Evolutionary conservation across 1,139 yeast species (phyloP).

Genomic region (Yamadazyma atmosphaerica): DNA sequence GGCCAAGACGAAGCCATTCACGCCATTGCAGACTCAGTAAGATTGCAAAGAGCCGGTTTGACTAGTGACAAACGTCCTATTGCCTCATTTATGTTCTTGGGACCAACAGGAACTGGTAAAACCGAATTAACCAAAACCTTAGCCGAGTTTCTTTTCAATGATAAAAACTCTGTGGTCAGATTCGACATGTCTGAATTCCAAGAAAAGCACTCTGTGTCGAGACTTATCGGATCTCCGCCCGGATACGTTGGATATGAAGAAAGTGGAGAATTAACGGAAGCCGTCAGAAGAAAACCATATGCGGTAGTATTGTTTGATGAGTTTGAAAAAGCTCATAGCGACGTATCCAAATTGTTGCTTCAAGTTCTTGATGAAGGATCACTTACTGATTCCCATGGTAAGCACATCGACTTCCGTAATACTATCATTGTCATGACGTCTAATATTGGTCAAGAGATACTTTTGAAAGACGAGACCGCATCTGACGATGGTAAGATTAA

Average conservation of each 20-base stretch:
- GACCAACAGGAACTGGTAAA: conserved; percentile 98
- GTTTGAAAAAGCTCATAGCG: conserved; percentile 95
- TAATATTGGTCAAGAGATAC: conserved; percentile 89
- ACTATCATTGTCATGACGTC: conserved; percentile 97
- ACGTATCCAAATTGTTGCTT: conserved; percentile 79
- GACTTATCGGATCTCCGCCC: conserved; percentile 96
- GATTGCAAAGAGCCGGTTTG: conserved; percentile 93
- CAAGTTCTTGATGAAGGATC: conserved; percentile 96
- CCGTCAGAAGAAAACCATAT: conserved; percentile 92
- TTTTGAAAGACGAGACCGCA: conserved; percentile 57
- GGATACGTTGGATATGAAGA: conserved; percentile 97
- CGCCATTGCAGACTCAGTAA: conserved; percentile 90
- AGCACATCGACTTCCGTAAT: conserved; percentile 89
- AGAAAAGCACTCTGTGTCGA: conserved; percentile 86
- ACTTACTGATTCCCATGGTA: conserved; percentile 92
- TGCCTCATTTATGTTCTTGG: conserved; percentile 93
- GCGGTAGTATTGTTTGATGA: conserved; percentile 92
- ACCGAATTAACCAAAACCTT: conserved; percentile 91
- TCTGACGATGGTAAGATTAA: conserved; percentile 48
- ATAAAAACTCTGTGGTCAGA: conserved; percentile 79
- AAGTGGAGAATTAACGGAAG: conserved; percentile 94
- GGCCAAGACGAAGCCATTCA: conserved; percentile 96
- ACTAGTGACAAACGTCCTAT: conserved; percentile 93
- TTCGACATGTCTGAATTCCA: conserved; percentile 98
- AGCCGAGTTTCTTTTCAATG: conserved; percentile 89